phyloP scores from a whole-genome alignment of 208 protist species.

The Trichomonas vaginalis region DNA sequence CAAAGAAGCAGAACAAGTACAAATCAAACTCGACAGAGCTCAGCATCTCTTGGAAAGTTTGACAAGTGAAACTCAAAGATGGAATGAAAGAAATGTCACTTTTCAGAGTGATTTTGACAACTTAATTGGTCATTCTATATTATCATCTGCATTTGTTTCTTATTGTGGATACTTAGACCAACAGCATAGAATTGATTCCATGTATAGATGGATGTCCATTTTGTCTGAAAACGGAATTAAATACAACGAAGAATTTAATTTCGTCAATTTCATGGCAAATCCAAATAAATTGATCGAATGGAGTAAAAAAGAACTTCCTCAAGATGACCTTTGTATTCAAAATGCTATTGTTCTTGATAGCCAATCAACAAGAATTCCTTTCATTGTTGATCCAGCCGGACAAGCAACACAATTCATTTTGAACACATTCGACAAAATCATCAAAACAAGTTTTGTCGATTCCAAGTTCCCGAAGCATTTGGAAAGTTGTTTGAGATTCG shows the following conservation, averaged over 20 bases:
- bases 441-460: conserved; percentile 79
- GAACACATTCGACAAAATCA: conserved; percentile 49
- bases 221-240: conserved; percentile 51
- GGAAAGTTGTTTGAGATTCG: conserved; percentile 88
- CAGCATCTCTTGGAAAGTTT: conserved; percentile 67
- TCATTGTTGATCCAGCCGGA: conserved; percentile 94
- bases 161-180: conserved; percentile 92
- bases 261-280: conserved; percentile 70
- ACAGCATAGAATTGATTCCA: conserved; percentile 31
- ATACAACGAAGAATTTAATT: conserved; percentile 53
- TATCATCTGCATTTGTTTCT: conserved; percentile 75
- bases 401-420: conserved; percentile 70
- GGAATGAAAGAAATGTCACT: conserved; percentile 61
- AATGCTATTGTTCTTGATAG: conserved; percentile 88
- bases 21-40: conserved; percentile 66
- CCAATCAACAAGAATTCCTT: conserved; percentile 67
- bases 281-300: conserved; percentile 72
- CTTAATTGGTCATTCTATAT: conserved; percentile 75
- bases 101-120: conserved; percentile 65
- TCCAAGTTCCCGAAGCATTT: conserved; percentile 86
- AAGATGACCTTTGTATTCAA: conserved; percentile 80
- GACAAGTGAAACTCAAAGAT: conserved; percentile 68
- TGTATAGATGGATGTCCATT: conserved; percentile 60
- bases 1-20: conserved; percentile 54
- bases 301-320: conserved; percentile 70